phyloP scores from a whole-genome alignment of 768 basidiomycete species.

The Auriscalpium orientale region DNA sequence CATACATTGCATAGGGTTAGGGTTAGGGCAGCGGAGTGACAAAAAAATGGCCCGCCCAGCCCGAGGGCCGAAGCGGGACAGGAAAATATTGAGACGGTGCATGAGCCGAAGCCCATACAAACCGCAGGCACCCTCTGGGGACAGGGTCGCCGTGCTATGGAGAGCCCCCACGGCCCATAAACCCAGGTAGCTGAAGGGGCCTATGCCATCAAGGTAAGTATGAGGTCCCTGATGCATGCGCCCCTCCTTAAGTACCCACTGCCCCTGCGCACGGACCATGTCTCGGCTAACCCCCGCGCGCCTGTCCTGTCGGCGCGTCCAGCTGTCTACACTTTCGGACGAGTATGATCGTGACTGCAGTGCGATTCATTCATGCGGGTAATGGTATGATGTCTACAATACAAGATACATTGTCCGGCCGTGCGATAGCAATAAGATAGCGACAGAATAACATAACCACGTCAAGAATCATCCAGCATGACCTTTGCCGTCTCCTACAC shows the following conservation, averaged over 20 bases:
- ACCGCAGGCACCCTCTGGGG: slow-evolving; percentile 16
- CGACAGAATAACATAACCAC: neutral
- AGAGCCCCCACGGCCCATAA: slow-evolving; percentile 17
- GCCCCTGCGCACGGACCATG: neutral
- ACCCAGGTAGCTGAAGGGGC: slow-evolving; percentile 19
- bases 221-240: slow-evolving; percentile 1
- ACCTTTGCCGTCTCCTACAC: slow-evolving; percentile 11
- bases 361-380: neutral
- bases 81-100: slow-evolving; percentile 80
- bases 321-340: neutral
- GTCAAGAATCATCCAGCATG: slow-evolving; percentile 8
- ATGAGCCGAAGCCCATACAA: slow-evolving; percentile 57
- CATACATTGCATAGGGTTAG: neutral
- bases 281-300: neutral
- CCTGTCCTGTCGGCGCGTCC: neutral
- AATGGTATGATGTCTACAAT: neutral
- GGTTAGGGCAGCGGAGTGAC: neutral
- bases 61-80: slow-evolving; percentile 51
- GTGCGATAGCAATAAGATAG: neutral
- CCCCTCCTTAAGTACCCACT: neutral
- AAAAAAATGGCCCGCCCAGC: slow-evolving; percentile 25
- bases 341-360: neutral
- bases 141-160: slow-evolving; percentile 23
- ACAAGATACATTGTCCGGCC: neutral
- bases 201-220: slow-evolving; percentile 22